These are phyloP conservation scores for Eucalyptus grandis DNA, from an alignment of 345 rosid species.

Conservation along the genomic window DNA sequence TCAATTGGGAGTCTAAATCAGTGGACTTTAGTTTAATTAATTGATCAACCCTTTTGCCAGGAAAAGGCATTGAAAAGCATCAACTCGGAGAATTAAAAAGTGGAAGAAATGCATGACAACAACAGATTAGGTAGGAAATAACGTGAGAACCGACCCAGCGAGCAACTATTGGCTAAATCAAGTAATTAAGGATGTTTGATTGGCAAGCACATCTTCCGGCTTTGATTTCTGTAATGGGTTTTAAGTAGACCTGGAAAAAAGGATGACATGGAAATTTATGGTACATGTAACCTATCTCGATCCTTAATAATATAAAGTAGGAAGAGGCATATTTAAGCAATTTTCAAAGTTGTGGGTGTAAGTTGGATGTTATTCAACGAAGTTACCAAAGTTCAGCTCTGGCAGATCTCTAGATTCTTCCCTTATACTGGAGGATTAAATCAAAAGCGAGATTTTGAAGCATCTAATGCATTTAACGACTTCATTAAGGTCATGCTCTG, in stretches of 20 bases:
- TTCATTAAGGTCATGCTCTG: background rate
- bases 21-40: background rate
- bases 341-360: background rate
- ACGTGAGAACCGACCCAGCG: background rate
- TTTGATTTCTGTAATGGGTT: background rate
- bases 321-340: background rate
- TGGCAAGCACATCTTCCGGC: background rate
- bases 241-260: background rate
- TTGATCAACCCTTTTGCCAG: background rate
- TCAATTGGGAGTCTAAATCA: background rate
- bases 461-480: background rate
- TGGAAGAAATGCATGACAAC: background rate
- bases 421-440: background rate
- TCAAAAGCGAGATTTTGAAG: background rate
- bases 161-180: background rate
- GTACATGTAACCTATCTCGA: too few relatives aligned
- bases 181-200: background rate
- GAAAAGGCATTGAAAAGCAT: background rate
- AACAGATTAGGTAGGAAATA: background rate
- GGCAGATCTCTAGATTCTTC: background rate
- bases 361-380: background rate
- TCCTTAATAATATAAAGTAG: background rate
- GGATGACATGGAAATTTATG: background rate
- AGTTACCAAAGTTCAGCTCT: background rate
- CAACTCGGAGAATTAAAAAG: background rate